Conservation (phyloP, 2,329 filamentous ascomycete genomes). For the Helotiales sp. region DNA sequence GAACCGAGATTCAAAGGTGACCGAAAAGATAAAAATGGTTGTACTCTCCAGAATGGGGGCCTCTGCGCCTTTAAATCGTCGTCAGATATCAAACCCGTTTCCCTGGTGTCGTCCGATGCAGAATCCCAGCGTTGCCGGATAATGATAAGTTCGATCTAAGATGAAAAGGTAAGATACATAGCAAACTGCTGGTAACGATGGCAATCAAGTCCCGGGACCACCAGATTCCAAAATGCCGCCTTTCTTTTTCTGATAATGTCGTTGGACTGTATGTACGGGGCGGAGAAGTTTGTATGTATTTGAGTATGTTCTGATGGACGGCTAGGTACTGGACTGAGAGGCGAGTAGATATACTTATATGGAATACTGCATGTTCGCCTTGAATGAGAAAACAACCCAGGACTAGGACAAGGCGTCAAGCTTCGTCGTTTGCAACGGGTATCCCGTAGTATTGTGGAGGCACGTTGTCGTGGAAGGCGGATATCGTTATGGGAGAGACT, state of each 20-base stretch:
- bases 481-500: background rate
- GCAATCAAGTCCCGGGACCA: background rate
- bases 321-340: conserved; percentile 9
- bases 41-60: background rate
- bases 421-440: conserved; percentile 10
- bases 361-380: conserved; percentile 12
- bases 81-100: conserved; percentile 3
- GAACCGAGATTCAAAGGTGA: background rate
- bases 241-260: background rate
- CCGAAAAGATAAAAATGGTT: background rate
- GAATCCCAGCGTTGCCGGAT: background rate
- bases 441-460: background rate
- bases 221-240: background rate
- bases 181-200: conserved; percentile 1
- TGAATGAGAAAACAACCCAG: conserved; percentile 3
- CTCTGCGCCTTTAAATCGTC: background rate
- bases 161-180: background rate
- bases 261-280: background rate
- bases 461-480: background rate
- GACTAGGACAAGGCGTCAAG: conserved; percentile 4
- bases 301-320: background rate
- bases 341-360: conserved; percentile 14
- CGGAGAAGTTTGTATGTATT: background rate
- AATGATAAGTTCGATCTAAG: background rate
- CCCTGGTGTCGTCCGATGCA: background rate